Evolutionary conservation across 164 flowering plant species (phyloP).

Genomic region (Warburgia ugandensis): DNA sequence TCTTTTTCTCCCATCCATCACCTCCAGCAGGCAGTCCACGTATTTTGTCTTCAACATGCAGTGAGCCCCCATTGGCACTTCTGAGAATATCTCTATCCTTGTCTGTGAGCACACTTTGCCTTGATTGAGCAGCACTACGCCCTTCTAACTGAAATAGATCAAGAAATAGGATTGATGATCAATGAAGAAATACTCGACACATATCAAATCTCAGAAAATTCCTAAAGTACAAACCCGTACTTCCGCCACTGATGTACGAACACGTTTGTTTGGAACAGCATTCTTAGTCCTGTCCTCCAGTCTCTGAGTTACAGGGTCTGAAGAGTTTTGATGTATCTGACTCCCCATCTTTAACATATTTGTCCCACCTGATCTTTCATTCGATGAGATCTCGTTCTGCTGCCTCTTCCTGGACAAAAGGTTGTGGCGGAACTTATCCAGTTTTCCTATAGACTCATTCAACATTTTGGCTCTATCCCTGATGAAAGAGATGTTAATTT

Average conservation of each 20-base stretch:
- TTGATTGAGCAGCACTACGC: slow-evolving; percentile 28
- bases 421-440: slow-evolving; percentile 44
- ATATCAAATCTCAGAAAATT: no score
- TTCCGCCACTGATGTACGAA: slow-evolving; percentile 64
- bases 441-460: slow-evolving; percentile 43
- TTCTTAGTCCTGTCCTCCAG: slow-evolving; percentile 57
- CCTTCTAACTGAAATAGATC: slow-evolving; percentile 67
- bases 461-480: slow-evolving; percentile 59
- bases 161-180: no score
- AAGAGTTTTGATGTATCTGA: slow-evolving; percentile 39
- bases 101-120: slow-evolving; percentile 38
- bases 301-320: slow-evolving; percentile 39
- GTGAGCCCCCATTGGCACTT: slow-evolving; percentile 43
- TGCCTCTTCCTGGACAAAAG: slow-evolving; percentile 49
- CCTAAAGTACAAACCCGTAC: slow-evolving; percentile 59
- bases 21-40: slow-evolving; percentile 71
- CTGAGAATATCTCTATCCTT: slow-evolving; percentile 59
- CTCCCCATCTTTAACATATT: slow-evolving; percentile 45
- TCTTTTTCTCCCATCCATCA: slow-evolving; percentile 85
- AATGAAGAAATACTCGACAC: no score
- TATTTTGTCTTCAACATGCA: slow-evolving; percentile 62
- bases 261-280: slow-evolving; percentile 56
- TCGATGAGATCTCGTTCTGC: slow-evolving; percentile 29
- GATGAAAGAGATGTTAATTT: slow-evolving; percentile 17
- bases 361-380: slow-evolving; percentile 48